A percentile compares a stretch with the other conserved stretches of the same genome.
Evolutionary conservation across 257 asterid genomes (phyloP).

Genomic region (Linderniella brevidens): DNA sequence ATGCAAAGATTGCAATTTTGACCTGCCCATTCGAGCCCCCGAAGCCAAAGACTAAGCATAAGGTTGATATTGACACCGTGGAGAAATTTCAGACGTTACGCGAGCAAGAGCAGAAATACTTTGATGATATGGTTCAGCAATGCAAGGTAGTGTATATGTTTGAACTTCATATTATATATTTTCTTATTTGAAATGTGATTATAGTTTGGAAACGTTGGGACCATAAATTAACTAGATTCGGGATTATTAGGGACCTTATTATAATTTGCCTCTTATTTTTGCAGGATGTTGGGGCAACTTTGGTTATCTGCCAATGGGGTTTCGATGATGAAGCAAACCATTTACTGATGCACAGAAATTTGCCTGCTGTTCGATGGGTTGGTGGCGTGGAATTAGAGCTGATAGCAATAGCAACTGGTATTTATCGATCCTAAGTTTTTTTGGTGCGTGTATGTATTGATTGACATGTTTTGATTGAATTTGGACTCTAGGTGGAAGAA

Average conservation of each 20-base stretch:
- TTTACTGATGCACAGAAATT: constrained; percentile 46
- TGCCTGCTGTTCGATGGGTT: constrained; percentile 67
- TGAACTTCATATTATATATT: not conserved
- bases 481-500: constrained; percentile 43
- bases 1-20: constrained; percentile 60
- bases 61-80: constrained; percentile 67
- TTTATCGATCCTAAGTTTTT: constrained; percentile 7
- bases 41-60: constrained; percentile 76
- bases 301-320: constrained; percentile 82
- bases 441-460: not conserved
- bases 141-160: constrained; percentile 40
- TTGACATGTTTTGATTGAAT: constrained; percentile 1
- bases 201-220: no score
- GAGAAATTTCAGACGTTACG: constrained; percentile 53
- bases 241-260: no score
- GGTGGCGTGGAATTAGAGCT: constrained; percentile 63
- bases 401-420: constrained; percentile 71
- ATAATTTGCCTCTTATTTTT: constrained; percentile 3
- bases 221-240: no score
- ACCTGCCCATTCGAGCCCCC: constrained; percentile 80
- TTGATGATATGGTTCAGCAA: constrained; percentile 65
- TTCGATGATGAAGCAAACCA: constrained; percentile 77
- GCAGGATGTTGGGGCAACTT: constrained; percentile 72
- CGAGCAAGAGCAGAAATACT: constrained; percentile 49
- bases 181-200: not conserved